Evolutionary conservation across 2,329 filamentous ascomycete genomes (phyloP), one percentile per base, ranked within the genome.

Genomic region (Fonsecaea monophora): DNA sequence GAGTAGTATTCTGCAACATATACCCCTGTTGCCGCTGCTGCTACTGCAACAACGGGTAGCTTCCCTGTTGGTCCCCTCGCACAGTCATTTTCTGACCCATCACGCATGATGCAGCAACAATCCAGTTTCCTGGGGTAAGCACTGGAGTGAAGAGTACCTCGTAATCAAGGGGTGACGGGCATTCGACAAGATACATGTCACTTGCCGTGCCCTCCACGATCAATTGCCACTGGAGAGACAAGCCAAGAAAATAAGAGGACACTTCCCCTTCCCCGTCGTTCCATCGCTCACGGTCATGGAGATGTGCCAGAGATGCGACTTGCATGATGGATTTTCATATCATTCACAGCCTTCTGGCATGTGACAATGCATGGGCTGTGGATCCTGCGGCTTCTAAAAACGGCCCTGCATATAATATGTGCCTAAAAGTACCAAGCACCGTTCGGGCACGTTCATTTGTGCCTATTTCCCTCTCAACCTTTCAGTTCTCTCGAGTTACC

Each of bases 111-210:
- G 53, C 53, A 55, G 15, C 18, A n/a, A 18, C 15, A 13, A 34
- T 35, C 30, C 53, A 9, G 18, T 55, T 55, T 35, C 53, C 53
- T 35, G 53, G 53, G 53, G 53, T 55, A 55, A 34, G 53, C 53
- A 55, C n/a, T 15, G 13, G 9, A 30, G 8, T 34, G 53, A 34
- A 30, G 25, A 54, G 25, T 25, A 25, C 25, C 25, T 25, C 25
- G 21, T 13, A 54, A 37, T 15, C 30, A 30, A 21, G n/a, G 53
- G 25, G 35, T 21, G 30, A 55, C 30, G 7, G 34, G 53, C 25
- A 34, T 55, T 30, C 10, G 45, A 50, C 18, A 10, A 50, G 45
- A 10, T 50, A 25, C 45, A 25, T 9, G 4, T 12, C 10, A 12
- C 45, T 50, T 21, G 18, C n/a, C 45, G 45, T n/a, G 10, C 15